Percentiles rank a stretch among this genome's conserved stretches.
These are phyloP conservation scores for Urochloa ruziziensis DNA, from an alignment of 176 grass and related monocot species.

Conservation along the genomic window DNA sequence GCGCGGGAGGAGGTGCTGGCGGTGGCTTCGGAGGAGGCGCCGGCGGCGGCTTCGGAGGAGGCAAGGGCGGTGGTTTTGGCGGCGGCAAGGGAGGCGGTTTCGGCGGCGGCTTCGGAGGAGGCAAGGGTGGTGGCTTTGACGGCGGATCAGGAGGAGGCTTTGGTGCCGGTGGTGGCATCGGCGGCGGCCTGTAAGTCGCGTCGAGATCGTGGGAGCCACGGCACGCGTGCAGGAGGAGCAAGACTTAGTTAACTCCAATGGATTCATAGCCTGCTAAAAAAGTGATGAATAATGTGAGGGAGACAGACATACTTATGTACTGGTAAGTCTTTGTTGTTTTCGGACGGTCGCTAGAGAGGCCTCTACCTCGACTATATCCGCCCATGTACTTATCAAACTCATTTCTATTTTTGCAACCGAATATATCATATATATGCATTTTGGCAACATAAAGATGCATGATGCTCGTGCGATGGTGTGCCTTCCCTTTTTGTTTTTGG, in stretches of 20 bases:
- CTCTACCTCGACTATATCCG: not conserved
- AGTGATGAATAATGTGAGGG: too few species aligned
- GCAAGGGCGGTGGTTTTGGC: conserved; percentile 9
- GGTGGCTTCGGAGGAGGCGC: not conserved
- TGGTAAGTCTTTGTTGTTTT: not conserved
- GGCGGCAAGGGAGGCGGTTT: not conserved
- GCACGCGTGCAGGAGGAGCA: not conserved
- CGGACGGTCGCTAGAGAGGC: too few species aligned
- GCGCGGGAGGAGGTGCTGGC: too few species aligned
- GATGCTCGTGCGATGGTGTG: too few species aligned
- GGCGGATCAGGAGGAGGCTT: not conserved
- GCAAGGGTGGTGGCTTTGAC: not conserved
- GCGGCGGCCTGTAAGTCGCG: not conserved
- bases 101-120: too few species aligned
- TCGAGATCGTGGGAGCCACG: too few species aligned
- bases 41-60: conserved; percentile 11
- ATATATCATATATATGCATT: not conserved
- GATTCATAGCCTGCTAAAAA: too few species aligned
- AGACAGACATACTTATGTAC: too few species aligned
- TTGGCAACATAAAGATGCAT: not conserved
- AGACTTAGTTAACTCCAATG: too few species aligned
- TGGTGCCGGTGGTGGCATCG: too few species aligned
- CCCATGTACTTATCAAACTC: not conserved
- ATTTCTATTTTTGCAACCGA: not conserved
- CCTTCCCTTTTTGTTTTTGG: too few species aligned